Percentiles rank a stretch among this genome's conserved stretches.
phyloP scores from a whole-genome alignment of 495 filamentous ascomycete species.

The Hypomontagnella monticulosa region DNA sequence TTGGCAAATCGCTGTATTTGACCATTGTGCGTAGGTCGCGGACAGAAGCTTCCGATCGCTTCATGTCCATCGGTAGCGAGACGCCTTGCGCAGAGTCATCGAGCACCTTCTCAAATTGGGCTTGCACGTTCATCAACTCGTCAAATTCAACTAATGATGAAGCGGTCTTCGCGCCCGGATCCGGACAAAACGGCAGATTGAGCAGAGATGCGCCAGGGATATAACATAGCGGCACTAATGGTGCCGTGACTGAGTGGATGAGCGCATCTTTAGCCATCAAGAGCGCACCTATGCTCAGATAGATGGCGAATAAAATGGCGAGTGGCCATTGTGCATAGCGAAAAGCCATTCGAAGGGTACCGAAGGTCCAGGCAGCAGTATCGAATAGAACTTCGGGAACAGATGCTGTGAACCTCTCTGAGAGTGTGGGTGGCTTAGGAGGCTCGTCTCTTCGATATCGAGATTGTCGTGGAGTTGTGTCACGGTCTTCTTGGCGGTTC shows the following conservation, averaged over 20 bases:
- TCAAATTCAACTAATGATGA: slow-evolving; percentile 66
- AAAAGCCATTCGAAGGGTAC: slow-evolving; percentile 60
- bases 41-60: slow-evolving; percentile 73
- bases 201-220: slow-evolving; percentile 69
- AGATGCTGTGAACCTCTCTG: slow-evolving; percentile 37
- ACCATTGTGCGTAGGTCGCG: slow-evolving; percentile 77
- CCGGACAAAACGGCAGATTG: slow-evolving; percentile 68
- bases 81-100: slow-evolving; percentile 66
- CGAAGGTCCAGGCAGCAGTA: slow-evolving; percentile 54
- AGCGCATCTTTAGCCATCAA: slow-evolving; percentile 63
- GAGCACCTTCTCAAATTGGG: slow-evolving; percentile 71
- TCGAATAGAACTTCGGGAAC: slow-evolving; percentile 45
- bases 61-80: slow-evolving; percentile 73
- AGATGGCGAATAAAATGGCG: slow-evolving; percentile 63
- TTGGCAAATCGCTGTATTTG: slow-evolving; percentile 52
- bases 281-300: slow-evolving; percentile 58
- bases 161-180: slow-evolving; percentile 27
- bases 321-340: slow-evolving; percentile 63
- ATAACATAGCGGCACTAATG: slow-evolving; percentile 70
- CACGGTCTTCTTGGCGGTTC: slow-evolving; percentile 18
- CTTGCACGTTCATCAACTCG: slow-evolving; percentile 71
- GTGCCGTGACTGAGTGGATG: slow-evolving; percentile 56
- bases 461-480: neutral
- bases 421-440: slow-evolving; percentile 17
- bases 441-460: neutral